These are phyloP conservation scores for Pestalotiopsis sp. DNA, from an alignment of 2,329 filamentous ascomycete species.

Conservation along the genomic window DNA sequence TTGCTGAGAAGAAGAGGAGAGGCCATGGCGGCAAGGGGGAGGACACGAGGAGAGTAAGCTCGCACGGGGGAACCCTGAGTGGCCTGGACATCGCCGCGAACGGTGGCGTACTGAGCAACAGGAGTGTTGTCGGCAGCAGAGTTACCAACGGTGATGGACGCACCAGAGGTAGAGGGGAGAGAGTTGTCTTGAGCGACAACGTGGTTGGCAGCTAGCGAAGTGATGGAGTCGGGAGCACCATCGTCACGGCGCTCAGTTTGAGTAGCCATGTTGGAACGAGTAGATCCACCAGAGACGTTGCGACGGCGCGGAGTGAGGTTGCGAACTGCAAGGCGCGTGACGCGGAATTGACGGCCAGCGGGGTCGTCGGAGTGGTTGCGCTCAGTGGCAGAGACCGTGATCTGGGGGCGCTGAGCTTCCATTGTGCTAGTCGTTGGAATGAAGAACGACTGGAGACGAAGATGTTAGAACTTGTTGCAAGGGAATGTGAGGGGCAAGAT, in stretches of 20 bases:
- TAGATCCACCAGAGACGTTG: neutral
- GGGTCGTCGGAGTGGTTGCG: too few species aligned
- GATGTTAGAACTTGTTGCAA: neutral
- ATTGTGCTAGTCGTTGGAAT: neutral
- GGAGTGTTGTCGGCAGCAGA: conserved; percentile 18
- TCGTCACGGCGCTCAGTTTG: neutral
- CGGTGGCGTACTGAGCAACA: neutral
- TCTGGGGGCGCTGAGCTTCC: neutral
- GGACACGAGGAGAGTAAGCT: too few species aligned
- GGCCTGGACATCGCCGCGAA: neutral
- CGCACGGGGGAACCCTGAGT: too few species aligned
- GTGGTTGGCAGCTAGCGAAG: neutral
- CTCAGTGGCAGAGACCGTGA: neutral
- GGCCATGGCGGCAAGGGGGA: neutral
- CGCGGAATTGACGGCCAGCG: neutral
- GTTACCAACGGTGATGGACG: conserved; percentile 5
- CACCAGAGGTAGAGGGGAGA: neutral
- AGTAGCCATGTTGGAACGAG: neutral
- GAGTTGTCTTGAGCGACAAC: neutral
- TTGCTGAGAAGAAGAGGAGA: neutral
- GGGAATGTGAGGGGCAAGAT: neutral
- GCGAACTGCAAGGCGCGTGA: neutral
- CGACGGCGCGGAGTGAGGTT: neutral
- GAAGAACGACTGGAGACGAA: neutral
- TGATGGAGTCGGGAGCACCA: neutral